Evolutionary conservation across 1,139 yeast species (phyloP).

Genomic region (Candida sojae): DNA sequence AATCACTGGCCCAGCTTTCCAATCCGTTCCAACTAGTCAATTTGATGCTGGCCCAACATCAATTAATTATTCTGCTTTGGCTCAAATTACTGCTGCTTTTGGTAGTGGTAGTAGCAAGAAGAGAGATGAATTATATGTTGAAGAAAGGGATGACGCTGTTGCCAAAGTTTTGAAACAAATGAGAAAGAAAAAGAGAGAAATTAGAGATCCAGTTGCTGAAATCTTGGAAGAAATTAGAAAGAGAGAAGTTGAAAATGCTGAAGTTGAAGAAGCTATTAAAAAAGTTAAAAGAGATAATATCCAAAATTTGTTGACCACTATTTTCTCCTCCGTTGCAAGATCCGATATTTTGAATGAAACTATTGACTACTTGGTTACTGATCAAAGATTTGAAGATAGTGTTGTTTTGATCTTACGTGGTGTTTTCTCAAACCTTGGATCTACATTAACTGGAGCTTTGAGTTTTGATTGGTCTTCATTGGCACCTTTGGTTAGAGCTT

Average conservation of each 20-base stretch:
- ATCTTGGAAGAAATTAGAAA: conserved; percentile 9
- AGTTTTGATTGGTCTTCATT: conserved; percentile 21
- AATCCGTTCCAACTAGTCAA: conserved; percentile 13
- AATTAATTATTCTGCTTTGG: conserved; percentile 12
- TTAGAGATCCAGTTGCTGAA: conserved; percentile 7
- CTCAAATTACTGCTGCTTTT: conserved; percentile 12
- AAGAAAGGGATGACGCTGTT: conserved; percentile 5
- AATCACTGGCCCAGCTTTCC: conserved; percentile 14
- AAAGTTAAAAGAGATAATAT: conserved; percentile 33
- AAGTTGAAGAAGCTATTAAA: conserved; percentile 10
- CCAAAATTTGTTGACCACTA: conserved; percentile 35
- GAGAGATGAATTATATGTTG: conserved; percentile 6
- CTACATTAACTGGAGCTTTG: conserved; percentile 16
- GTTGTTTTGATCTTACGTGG: conserved; percentile 28
- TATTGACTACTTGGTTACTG: conserved; percentile 25
- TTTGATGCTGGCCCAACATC: conserved; percentile 12
- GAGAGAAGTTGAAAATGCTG: conserved; percentile 14
- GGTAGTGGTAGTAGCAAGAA: background rate
- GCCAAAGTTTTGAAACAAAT: background rate
- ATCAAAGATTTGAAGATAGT: conserved; percentile 29
- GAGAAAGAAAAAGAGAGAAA: conserved; percentile 5
- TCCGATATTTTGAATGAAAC: conserved; percentile 32
- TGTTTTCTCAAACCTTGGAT: conserved; percentile 23
- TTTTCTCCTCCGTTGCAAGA: conserved; percentile 29
- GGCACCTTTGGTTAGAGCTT: conserved; percentile 23